These are phyloP conservation scores for Thraustochytrium sp. DNA, from an alignment of 352 stramenopile species.

Conservation along the genomic window DNA sequence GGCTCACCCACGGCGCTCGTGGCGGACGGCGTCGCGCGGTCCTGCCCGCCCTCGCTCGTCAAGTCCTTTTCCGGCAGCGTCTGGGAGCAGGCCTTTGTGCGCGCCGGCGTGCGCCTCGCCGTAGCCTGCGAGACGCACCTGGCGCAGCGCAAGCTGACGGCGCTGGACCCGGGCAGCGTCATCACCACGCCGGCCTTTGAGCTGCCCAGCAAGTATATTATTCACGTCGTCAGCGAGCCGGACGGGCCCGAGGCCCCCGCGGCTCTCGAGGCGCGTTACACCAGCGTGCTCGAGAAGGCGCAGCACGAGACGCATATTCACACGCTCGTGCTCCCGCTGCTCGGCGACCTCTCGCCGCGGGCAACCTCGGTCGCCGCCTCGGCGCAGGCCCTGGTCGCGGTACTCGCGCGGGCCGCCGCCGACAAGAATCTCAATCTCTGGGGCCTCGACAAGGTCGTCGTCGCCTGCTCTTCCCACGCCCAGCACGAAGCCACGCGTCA, in stretches of 20 bases:
- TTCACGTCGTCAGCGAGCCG: not conserved
- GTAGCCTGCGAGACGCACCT: slow-evolving; percentile 9
- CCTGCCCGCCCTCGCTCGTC: not conserved
- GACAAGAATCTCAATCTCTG: not conserved
- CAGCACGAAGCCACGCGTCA: not conserved
- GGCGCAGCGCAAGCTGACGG: not conserved
- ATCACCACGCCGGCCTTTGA: slow-evolving; percentile 27
- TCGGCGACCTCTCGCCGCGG: not conserved
- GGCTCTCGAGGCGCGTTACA: not conserved
- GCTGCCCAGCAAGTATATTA: slow-evolving; percentile 35
- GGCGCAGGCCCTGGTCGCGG: not conserved
- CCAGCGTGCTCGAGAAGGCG: not conserved
- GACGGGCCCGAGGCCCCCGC: not conserved
- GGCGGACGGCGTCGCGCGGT: not conserved
- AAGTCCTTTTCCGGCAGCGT: not conserved
- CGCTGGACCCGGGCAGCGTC: not conserved
- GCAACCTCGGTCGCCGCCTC: not conserved
- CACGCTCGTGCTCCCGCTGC: not conserved
- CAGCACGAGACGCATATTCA: not conserved
- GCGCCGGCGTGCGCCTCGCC: not conserved
- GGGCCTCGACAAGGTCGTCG: not conserved
- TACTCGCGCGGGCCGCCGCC: not conserved
- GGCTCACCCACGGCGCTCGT: not conserved
- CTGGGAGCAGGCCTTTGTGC: slow-evolving; percentile 6
- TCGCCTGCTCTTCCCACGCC: not conserved